phyloP scores from a whole-genome alignment of 441 rosid genomes.

The Pelargonium myrrhifolium region DNA sequence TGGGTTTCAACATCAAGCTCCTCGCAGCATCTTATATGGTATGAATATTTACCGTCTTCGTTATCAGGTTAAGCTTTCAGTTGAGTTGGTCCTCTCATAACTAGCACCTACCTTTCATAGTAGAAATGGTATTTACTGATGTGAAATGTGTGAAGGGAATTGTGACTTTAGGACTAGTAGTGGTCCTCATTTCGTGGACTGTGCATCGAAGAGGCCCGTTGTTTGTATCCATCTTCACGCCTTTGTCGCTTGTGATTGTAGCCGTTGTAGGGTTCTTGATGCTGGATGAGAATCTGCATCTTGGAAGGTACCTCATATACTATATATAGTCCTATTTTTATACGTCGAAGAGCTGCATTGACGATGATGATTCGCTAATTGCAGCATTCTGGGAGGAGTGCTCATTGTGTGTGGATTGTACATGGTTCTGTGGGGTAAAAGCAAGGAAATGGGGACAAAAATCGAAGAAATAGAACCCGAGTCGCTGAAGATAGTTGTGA shows the following conservation, averaged over 20 bases:
- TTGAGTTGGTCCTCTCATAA: no score
- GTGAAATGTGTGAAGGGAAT: constrained; percentile 20
- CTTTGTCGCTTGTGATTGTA: constrained; percentile 31
- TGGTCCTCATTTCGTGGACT: constrained; percentile 27
- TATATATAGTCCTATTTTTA: no score
- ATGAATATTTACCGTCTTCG: not conserved
- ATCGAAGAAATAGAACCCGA: not conserved
- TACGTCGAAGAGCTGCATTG: no score
- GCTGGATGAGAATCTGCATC: constrained; percentile 29
- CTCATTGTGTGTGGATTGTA: constrained; percentile 21
- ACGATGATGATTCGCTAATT: no score
- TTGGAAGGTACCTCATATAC: constrained; percentile 29
- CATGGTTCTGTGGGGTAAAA: constrained; percentile 21
- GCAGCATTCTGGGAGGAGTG: constrained; percentile 11
- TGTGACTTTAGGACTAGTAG: constrained; percentile 23
- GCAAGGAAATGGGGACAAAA: not conserved
- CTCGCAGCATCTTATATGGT: constrained; percentile 30
- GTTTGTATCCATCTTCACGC: constrained; percentile 30
- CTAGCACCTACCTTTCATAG: not conserved
- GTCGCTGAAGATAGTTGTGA: not conserved
- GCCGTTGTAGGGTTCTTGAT: constrained; percentile 28
- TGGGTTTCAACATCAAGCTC: constrained; percentile 34
- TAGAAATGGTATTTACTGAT: not conserved
- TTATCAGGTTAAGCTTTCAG: no score
- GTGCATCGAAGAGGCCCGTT: constrained; percentile 29